phyloP scores from a whole-genome alignment of 2,329 filamentous ascomycete species.

The Xylariales sp. region DNA sequence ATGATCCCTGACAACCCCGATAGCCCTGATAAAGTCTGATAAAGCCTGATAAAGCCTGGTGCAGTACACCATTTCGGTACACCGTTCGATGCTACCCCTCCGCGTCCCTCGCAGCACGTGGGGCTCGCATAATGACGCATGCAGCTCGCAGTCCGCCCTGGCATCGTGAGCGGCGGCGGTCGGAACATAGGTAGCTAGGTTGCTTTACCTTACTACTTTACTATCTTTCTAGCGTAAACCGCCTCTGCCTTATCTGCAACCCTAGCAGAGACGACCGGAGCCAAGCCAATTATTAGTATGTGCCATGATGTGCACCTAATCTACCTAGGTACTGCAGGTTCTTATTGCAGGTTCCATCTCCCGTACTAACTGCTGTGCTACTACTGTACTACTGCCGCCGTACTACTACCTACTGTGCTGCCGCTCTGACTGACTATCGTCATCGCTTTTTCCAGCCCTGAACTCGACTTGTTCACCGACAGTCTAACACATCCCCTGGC shows the following conservation, averaged over 20 bases:
- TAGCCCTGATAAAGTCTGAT: no score
- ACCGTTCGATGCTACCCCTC: slow-evolving; percentile 6
- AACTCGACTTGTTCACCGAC: slow-evolving; percentile 24
- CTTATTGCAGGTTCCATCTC: slow-evolving; percentile 2
- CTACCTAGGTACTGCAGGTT: slow-evolving; percentile 1
- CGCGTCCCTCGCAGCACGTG: slow-evolving; percentile 29
- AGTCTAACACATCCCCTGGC: neutral
- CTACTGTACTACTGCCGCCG: no score
- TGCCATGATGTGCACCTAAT: neutral
- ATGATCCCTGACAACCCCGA: no score
- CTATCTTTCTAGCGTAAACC: no score
- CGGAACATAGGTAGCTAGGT: neutral
- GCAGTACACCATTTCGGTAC: neutral
- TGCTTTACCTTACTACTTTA: no score
- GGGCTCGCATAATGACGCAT: slow-evolving; percentile 39
- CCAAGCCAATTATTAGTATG: neutral
- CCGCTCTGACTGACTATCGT: slow-evolving; percentile 9
- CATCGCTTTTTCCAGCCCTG: slow-evolving; percentile 11
- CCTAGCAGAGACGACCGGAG: neutral
- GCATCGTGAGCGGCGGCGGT: slow-evolving; percentile 33
- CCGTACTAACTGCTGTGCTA: no score
- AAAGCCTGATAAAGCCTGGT: neutral
- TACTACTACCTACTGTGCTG: no score
- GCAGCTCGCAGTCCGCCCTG: slow-evolving; percentile 25
- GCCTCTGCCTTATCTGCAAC: no score